A percentile compares a stretch with the other conserved stretches of the same genome.
phyloP scores from a whole-genome alignment of 2,329 filamentous ascomycete species.

The Oidium heveae region DNA sequence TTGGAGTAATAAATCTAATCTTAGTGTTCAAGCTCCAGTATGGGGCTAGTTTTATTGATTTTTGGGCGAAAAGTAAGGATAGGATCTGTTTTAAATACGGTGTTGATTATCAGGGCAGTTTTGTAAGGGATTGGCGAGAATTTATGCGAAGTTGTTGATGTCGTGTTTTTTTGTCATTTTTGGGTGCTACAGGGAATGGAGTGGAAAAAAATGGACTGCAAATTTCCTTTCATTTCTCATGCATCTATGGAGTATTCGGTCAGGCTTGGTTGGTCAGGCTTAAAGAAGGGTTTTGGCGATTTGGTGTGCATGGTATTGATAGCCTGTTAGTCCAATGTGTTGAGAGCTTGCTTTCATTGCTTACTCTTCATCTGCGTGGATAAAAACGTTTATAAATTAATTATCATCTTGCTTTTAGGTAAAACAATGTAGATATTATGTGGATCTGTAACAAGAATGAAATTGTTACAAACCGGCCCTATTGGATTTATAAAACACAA shows the following conservation, averaged over 20 bases:
- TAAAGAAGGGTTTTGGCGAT: neutral
- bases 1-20: conserved; percentile 61
- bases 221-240: neutral
- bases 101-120: conserved; percentile 6
- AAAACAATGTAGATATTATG: neutral
- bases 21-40: conserved; percentile 76
- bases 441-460: neutral
- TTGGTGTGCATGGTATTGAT: neutral
- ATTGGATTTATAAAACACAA: no score
- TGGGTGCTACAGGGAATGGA: neutral
- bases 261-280: neutral
- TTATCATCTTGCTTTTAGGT: neutral
- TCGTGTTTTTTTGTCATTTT: neutral
- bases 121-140: neutral
- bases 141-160: neutral
- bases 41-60: conserved; percentile 42
- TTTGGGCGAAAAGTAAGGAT: conserved; percentile 1
- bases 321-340: neutral
- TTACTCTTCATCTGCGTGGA: neutral
- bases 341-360: neutral
- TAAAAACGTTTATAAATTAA: neutral
- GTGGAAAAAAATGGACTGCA: neutral
- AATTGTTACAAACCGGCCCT: no score
- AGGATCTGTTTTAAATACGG: conserved; percentile 6
- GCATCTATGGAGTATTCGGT: neutral